Evolutionary conservation across 345 rosid species (phyloP), one percentile per base, ranked within the genome.

Genomic region (Corymbia maculata): DNA sequence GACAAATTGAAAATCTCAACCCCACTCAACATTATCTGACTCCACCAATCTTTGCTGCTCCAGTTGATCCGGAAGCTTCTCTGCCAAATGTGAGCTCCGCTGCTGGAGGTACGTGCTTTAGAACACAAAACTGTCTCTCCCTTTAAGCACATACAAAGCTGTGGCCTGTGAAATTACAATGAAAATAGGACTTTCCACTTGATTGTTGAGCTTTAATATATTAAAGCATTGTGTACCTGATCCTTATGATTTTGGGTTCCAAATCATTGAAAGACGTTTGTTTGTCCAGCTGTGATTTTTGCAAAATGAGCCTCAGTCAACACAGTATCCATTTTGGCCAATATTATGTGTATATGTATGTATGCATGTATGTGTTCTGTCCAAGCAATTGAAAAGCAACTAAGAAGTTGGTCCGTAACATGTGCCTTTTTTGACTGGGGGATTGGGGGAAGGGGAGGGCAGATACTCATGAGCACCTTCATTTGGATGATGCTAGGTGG

Each of bases 61-160:
- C 80, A 2, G 47, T 70, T 32, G 47, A 47, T 66, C 22, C 0
- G 19, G 42, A 0, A 0, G 21, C 44, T 68, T 0, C 44, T 68
- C 44, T 0, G 0, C 22, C 79, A 30, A 30, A 3, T 70, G 47
- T 1, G 26, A 1, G 24, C 26, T 16, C 47, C 47, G 5, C 47
- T 70, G 82, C 47, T 70, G 82, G 9, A 70, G 82, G 82, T 70
- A 70, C 2, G 13, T 8, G 47, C 47, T 5, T 4, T 1, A 4
- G 0, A 70, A 17, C 1, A 70, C 26, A 0, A 70, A 0, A 8
- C 45, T 32, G 24, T 17, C 13, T 70, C 13, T 36, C 82, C 47
- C 26, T 32, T 36, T 36, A 70, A 70, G 45, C 24, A 8, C 13
- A 70, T 70, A 70, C 80, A 36, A 4, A 36, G 80, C 36, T 5